These are phyloP conservation scores for Cornus kousa DNA, from an alignment of 148 eudicot genomes.

Conservation along the genomic window DNA sequence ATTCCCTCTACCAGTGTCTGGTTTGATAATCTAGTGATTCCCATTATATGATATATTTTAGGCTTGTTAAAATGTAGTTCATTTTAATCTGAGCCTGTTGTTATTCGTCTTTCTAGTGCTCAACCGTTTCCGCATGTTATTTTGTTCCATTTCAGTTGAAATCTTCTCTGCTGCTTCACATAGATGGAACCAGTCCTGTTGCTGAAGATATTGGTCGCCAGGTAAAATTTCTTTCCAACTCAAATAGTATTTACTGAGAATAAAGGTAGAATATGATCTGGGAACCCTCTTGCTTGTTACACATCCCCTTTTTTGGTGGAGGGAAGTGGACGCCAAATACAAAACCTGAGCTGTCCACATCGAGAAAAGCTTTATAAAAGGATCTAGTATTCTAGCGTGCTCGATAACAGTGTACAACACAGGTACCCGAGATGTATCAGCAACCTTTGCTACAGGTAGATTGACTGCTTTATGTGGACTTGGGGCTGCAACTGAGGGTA, in stretches of 20 bases:
- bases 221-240: conserved; percentile 35
- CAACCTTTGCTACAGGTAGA: background rate
- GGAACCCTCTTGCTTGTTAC: background rate
- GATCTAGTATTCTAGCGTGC: too few species aligned
- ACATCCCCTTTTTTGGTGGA: background rate
- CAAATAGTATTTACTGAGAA: background rate
- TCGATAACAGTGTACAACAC: too few species aligned
- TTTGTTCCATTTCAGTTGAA: conserved; percentile 52
- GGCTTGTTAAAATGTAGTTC: too few species aligned
- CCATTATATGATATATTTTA: too few species aligned
- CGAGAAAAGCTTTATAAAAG: too few species aligned
- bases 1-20: too few species aligned
- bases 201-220: conserved; percentile 98
- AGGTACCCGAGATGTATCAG: too few species aligned
- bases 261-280: background rate
- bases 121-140: background rate
- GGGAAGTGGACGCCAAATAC: too few species aligned
- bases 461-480: background rate
- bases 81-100: too few species aligned
- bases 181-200: conserved; percentile 87
- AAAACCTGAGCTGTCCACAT: too few species aligned
- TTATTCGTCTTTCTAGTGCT: background rate
- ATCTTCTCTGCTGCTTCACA: conserved; percentile 81
- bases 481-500: background rate
- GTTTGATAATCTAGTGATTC: too few species aligned